Conservation (phyloP, 768 basidiomycete species). For the Rhizopogon roseolus region DNA sequence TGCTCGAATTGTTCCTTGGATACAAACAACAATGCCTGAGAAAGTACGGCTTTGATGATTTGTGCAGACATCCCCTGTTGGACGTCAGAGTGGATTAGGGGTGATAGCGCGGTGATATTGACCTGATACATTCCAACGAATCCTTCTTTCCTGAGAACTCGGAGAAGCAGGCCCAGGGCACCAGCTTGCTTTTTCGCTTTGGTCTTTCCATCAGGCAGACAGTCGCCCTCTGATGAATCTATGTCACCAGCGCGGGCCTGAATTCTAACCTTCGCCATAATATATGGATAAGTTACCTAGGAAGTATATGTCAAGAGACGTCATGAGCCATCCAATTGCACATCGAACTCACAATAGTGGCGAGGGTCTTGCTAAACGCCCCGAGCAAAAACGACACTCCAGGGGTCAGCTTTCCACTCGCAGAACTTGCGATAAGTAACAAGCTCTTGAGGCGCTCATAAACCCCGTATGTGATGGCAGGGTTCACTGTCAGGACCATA, state of each 20-base stretch:
- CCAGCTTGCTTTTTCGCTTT: constrained; percentile 50
- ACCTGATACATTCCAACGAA: constrained; percentile 96
- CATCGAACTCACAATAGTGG: constrained; percentile 72
- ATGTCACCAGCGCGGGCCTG: constrained; percentile 72
- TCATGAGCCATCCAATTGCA: background rate
- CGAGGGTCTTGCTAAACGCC: constrained; percentile 89
- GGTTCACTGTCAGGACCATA: constrained; percentile 93
- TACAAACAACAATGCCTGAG: constrained; percentile 93
- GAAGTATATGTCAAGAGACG: background rate
- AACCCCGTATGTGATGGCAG: constrained; percentile 94
- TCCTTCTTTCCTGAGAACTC: constrained; percentile 74
- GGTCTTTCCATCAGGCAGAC: constrained; percentile 7
- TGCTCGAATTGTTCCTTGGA: constrained; percentile 97
- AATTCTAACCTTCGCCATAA: constrained; percentile 94
- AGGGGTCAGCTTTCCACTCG: constrained; percentile 65
- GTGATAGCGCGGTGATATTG: background rate
- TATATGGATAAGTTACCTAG: constrained; percentile 92
- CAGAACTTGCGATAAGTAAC: constrained; percentile 51
- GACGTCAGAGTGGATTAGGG: background rate
- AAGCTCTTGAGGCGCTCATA: constrained; percentile 88
- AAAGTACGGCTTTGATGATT: constrained; percentile 91
- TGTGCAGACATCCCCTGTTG: constrained; percentile 92
- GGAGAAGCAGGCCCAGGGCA: constrained; percentile 69
- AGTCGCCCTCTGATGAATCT: constrained; percentile 39
- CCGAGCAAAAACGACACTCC: constrained; percentile 82